Conservation (phyloP, 1,284 basidiomycete species). For the Agaricales sp. region DNA sequence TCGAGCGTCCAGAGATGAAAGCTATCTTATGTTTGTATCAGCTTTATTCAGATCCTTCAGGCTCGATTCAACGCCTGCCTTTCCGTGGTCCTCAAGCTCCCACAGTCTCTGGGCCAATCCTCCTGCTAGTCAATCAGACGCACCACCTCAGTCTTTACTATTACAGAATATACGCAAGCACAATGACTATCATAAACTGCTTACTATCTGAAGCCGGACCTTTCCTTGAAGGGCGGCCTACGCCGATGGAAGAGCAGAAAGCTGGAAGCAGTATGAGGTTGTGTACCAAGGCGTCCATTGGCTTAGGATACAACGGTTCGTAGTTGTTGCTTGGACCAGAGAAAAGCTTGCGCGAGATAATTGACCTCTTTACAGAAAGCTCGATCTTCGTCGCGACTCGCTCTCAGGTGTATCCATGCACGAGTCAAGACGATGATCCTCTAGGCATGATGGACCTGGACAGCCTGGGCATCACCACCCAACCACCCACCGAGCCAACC, state of each 20-base stretch:
- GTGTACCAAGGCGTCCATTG: conserved; percentile 54
- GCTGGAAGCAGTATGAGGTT: conserved; percentile 32
- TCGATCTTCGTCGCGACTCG: conserved; percentile 57
- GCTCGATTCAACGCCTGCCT: conserved; percentile 35
- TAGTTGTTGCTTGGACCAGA: background rate
- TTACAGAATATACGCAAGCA: conserved; percentile 27
- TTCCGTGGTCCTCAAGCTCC: conserved; percentile 36
- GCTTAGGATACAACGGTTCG: conserved; percentile 52
- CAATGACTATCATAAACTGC: conserved; percentile 34
- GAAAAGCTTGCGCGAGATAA: background rate
- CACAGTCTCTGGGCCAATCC: conserved; percentile 35
- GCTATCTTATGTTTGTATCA: conserved; percentile 13
- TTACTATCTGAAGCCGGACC: conserved; percentile 30
- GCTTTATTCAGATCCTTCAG: conserved; percentile 38
- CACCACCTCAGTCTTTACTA: conserved; percentile 40
- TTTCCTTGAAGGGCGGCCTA: conserved; percentile 22
- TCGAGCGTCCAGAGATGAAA: background rate
- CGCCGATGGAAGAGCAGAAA: conserved; percentile 18
- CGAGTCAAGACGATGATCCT: conserved; percentile 14
- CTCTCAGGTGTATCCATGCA: conserved; percentile 34
- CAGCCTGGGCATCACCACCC: conserved; percentile 27
- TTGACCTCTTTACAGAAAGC: conserved; percentile 33
- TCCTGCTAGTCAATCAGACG: conserved; percentile 49
- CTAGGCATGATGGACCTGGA: conserved; percentile 35
- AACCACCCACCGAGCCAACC: conserved; percentile 20